Evolutionary conservation across 768 basidiomycete genomes (phyloP).

Genomic region (Suillus subaureus): DNA sequence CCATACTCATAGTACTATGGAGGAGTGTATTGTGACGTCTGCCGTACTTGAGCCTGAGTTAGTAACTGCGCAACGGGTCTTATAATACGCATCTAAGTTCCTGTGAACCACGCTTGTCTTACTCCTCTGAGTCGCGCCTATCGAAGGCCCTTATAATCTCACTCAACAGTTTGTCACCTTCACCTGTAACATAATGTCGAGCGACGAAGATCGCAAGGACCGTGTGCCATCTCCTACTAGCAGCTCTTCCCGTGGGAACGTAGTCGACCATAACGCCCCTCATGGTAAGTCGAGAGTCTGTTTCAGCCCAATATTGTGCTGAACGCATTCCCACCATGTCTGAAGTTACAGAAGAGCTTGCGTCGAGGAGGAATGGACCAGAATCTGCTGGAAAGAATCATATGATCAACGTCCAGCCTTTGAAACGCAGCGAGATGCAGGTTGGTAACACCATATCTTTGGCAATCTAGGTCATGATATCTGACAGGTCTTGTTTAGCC

Average conservation of each 20-base stretch:
- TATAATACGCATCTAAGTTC: constrained; percentile 8
- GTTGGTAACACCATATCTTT: constrained; percentile 35
- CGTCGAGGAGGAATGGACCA: constrained; percentile 34
- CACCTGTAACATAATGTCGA: constrained; percentile 25
- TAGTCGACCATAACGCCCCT: constrained; percentile 73
- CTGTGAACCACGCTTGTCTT: constrained; percentile 8
- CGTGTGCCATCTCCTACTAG: constrained; percentile 43
- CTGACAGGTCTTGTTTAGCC: constrained; percentile 49
- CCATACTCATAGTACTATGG: background rate
- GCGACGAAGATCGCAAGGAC: constrained; percentile 50
- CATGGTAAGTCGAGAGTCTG: constrained; percentile 47
- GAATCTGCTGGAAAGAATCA: constrained; percentile 32
- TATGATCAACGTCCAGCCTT: constrained; percentile 80
- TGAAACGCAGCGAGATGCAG: constrained; percentile 89
- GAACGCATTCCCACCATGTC: constrained; percentile 19
- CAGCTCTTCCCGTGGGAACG: constrained; percentile 51
- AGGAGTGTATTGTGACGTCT: background rate
- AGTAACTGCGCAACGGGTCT: constrained; percentile 6
- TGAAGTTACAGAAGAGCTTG: constrained; percentile 67
- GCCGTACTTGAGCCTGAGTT: background rate
- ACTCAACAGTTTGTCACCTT: background rate
- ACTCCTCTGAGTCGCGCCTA: background rate
- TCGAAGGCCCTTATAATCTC: constrained; percentile 20
- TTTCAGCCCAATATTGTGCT: constrained; percentile 1
- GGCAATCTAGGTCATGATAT: background rate